phyloP scores from a whole-genome alignment of 1,284 basidiomycete species.

The Puccinia polysora region DNA sequence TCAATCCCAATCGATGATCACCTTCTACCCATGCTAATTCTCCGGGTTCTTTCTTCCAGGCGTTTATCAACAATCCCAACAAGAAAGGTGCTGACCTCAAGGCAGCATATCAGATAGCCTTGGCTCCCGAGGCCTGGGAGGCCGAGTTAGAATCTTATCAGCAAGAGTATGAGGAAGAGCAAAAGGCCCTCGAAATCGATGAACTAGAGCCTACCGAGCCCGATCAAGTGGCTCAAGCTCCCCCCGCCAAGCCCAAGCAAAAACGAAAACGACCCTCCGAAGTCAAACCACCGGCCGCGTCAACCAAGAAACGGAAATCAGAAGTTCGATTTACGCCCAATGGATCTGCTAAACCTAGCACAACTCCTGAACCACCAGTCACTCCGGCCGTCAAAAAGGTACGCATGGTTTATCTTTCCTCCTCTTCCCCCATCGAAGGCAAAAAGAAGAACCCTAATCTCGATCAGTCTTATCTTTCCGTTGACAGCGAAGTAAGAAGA shows the following conservation, averaged over 20 bases:
- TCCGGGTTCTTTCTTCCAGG: conserved; percentile 11
- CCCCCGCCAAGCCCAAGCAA: conserved; percentile 11
- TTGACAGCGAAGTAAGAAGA: conserved; percentile 37
- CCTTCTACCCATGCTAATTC: neutral
- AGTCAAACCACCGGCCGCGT: conserved; percentile 10
- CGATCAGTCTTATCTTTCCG: neutral
- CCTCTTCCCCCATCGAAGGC: neutral
- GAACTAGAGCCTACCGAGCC: conserved; percentile 34
- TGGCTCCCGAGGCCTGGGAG: conserved; percentile 44
- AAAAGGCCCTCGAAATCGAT: conserved; percentile 39
- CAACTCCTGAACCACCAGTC: conserved; percentile 26
- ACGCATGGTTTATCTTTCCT: too few relatives aligned
- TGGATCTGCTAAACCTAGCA: conserved; percentile 31
- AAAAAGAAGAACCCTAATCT: neutral
- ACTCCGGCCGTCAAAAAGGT: conserved; percentile 30
- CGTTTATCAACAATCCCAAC: conserved; percentile 45
- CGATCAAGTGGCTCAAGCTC: neutral
- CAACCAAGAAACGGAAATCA: conserved; percentile 40
- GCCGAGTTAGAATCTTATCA: conserved; percentile 41
- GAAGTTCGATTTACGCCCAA: conserved; percentile 24
- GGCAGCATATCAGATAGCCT: conserved; percentile 45
- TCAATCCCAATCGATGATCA: neutral
- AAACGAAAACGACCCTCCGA: conserved; percentile 40
- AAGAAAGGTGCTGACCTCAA: conserved; percentile 45
- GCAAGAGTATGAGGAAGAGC: neutral